These are phyloP conservation scores for Blastobotrys illinoisensis DNA, from an alignment of 1,139 yeast genomes.

Conservation along the genomic window DNA sequence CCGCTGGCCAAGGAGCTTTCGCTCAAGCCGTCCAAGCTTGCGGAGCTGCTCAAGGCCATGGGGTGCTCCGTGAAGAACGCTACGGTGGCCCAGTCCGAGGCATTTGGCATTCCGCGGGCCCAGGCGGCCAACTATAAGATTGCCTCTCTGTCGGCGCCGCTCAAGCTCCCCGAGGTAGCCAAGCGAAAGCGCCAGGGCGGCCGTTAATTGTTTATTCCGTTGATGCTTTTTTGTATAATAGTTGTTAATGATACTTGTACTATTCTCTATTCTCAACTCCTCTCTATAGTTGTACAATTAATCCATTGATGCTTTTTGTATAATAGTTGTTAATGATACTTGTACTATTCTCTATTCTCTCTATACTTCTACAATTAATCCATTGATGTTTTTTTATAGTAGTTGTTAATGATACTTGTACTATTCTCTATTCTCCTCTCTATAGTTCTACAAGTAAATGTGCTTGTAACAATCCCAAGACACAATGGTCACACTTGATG, in stretches of 20 bases:
- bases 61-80: slow-evolving; percentile 79
- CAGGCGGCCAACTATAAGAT: slow-evolving; percentile 66
- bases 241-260: neutral
- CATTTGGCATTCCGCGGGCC: slow-evolving; percentile 67
- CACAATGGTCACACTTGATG: too few species aligned
- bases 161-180: slow-evolving; percentile 78
- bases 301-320: neutral
- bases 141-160: slow-evolving; percentile 82
- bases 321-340: neutral
- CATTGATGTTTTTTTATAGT: neutral
- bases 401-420: neutral
- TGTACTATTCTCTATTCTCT: too few species aligned
- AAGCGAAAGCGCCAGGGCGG: slow-evolving; percentile 49
- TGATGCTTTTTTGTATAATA: neutral
- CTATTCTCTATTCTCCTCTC: too few species aligned
- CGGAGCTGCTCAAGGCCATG: slow-evolving; percentile 64
- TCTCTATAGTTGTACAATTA: too few species aligned
- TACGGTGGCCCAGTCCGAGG: slow-evolving; percentile 77
- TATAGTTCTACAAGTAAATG: too few species aligned
- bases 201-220: neutral
- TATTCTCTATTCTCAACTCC: too few species aligned
- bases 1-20: slow-evolving; percentile 84
- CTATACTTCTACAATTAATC: too few species aligned
- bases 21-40: slow-evolving; percentile 69
- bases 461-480: too few species aligned